Evolutionary conservation across 2,329 filamentous ascomycete species (phyloP).

Genomic region (Aureobasidium sp.): DNA sequence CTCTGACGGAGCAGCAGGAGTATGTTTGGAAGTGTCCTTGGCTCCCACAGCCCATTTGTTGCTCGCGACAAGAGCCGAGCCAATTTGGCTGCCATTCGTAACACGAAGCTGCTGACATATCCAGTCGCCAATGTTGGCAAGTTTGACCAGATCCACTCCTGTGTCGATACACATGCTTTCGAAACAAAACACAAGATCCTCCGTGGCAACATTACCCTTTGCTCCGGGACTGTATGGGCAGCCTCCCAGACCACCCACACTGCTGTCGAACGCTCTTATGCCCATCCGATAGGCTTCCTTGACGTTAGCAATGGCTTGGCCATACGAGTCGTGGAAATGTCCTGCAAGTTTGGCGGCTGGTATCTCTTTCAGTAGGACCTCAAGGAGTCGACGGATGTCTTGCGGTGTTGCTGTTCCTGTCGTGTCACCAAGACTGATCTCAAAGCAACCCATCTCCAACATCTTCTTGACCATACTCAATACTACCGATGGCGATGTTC

Average conservation of each 20-base stretch:
- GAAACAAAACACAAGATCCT: conserved; percentile 71
- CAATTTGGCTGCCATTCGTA: conserved; percentile 57
- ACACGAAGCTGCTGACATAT: conserved; percentile 58
- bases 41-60: neutral
- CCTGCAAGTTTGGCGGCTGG: conserved; percentile 66
- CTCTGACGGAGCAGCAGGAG: neutral
- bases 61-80: conserved; percentile 43
- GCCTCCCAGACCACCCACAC: conserved; percentile 72
- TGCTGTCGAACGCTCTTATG: conserved; percentile 70
- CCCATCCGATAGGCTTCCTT: conserved; percentile 70
- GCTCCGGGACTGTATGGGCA: conserved; percentile 81
- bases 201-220: conserved; percentile 78
- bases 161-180: conserved; percentile 68
- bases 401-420: conserved; percentile 84
- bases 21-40: neutral
- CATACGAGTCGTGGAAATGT: conserved; percentile 87
- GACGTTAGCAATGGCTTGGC: conserved; percentile 73
- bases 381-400: conserved; percentile 58
- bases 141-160: conserved; percentile 59
- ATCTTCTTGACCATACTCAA: conserved; percentile 56
- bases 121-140: conserved; percentile 65
- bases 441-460: conserved; percentile 82
- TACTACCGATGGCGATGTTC: conserved; percentile 46
- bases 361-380: conserved; percentile 58
- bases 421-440: conserved; percentile 85